phyloP scores from a whole-genome alignment of 208 protist species.

The Trypanosoma lewisi region DNA sequence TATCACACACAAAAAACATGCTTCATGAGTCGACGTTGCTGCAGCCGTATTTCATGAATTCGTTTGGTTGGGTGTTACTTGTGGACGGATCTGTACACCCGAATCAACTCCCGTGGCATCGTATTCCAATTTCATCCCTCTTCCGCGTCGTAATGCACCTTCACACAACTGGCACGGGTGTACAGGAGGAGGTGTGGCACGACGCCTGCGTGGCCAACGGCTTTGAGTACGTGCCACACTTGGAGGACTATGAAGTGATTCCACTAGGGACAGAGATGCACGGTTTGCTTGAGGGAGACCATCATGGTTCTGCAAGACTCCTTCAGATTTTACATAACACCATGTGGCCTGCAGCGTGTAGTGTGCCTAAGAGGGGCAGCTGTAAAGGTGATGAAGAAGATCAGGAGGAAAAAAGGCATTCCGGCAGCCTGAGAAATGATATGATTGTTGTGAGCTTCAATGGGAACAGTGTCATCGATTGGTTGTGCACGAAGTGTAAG shows the following conservation, averaged over 20 bases:
- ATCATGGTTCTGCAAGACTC: constrained; percentile 40
- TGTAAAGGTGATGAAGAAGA: neutral
- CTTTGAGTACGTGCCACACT: constrained; percentile 37
- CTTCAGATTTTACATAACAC: constrained; percentile 61
- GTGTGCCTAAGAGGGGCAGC: neutral
- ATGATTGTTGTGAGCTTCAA: constrained; percentile 6
- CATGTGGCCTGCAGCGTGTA: constrained; percentile 40
- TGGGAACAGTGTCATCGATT: constrained; percentile 6
- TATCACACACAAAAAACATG: neutral
- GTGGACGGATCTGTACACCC: constrained; percentile 30
- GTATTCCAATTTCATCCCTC: constrained; percentile 24
- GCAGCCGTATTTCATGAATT: constrained; percentile 1
- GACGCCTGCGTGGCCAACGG: constrained; percentile 32
- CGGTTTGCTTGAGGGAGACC: constrained; percentile 42
- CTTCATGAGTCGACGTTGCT: neutral
- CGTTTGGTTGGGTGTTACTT: constrained; percentile 42
- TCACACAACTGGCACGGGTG: neutral
- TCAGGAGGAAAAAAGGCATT: neutral
- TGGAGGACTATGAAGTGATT: constrained; percentile 19
- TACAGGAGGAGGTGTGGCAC: constrained; percentile 21
- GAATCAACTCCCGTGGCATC: constrained; percentile 44
- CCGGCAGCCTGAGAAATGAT: neutral
- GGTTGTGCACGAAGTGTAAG: neutral
- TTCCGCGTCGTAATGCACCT: constrained; percentile 42
- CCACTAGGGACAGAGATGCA: constrained; percentile 6